Conservation (phyloP, 192 early-diverging fungal species). For the Umbelopsis sp. region DNA sequence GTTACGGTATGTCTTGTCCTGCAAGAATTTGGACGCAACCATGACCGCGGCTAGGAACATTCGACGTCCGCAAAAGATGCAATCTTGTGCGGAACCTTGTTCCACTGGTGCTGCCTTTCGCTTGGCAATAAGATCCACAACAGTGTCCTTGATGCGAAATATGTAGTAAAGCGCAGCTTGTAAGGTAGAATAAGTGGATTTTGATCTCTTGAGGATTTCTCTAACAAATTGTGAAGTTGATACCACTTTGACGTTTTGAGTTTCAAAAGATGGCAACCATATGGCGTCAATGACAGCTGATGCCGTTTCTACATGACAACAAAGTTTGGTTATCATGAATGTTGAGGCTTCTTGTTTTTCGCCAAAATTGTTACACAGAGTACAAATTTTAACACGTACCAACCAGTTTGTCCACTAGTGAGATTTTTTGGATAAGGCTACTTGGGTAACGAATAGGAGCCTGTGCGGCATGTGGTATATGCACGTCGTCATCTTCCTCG, state of each 20-base stretch:
- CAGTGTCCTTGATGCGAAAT: constrained; percentile 46
- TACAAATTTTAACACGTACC: not conserved
- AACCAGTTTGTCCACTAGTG: constrained; percentile 6
- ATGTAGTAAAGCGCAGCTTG: constrained; percentile 71
- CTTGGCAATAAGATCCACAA: not conserved
- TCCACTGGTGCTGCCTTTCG: not conserved
- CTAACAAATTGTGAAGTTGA: constrained; percentile 61
- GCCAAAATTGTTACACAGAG: not conserved
- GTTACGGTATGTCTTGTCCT: constrained; percentile 89
- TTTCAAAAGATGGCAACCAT: constrained; percentile 13
- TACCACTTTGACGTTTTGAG: constrained; percentile 34
- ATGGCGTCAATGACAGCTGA: constrained; percentile 27
- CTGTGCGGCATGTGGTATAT: not conserved
- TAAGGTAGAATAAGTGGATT: constrained; percentile 69
- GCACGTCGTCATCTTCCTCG: not conserved
- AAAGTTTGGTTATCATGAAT: not conserved
- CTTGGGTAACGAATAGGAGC: not conserved
- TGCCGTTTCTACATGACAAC: not conserved
- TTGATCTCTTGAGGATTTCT: constrained; percentile 66
- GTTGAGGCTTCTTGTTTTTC: not conserved
- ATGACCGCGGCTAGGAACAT: constrained; percentile 87
- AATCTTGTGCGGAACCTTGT: not conserved
- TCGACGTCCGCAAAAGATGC: constrained; percentile 71
- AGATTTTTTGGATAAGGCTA: constrained; percentile 1
- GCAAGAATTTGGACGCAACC: constrained; percentile 87